Conservation (phyloP, 257 asterid genomes). For the Echites panduratus region DNA sequence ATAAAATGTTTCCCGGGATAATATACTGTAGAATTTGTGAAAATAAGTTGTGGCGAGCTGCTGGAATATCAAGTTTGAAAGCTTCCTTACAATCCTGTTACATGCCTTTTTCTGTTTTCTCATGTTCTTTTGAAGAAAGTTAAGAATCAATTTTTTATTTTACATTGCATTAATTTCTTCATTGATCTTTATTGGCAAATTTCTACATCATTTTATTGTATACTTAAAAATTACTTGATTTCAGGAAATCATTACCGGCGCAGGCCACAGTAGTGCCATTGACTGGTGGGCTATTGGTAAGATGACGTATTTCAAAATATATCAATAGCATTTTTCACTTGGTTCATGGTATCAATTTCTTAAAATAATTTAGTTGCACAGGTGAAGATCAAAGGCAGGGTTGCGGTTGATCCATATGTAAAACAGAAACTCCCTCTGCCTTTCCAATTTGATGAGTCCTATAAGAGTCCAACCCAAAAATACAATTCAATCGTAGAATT, state of each 20-base stretch:
- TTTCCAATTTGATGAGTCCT: no score
- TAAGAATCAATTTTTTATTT: not conserved
- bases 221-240: constrained; percentile 24
- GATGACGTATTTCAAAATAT: constrained; percentile 11
- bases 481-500: no score
- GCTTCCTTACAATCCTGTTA: not conserved
- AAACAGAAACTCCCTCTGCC: no score
- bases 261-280: constrained; percentile 89
- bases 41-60: not conserved
- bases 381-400: not conserved
- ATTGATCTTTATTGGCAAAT: not conserved
- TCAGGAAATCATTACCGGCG: constrained; percentile 95
- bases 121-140: not conserved
- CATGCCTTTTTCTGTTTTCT: not conserved
- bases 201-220: not conserved
- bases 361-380: not conserved
- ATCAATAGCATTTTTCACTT: not conserved
- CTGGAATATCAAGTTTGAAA: not conserved
- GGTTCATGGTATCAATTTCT: not conserved
- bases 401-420: no score
- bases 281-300: constrained; percentile 99
- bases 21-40: not conserved
- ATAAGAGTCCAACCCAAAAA: no score
- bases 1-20: no score
- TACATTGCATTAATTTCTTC: not conserved